Evolutionary conservation across 2,329 filamentous ascomycete genomes (phyloP).

Genomic region (Fusarium hainanense): DNA sequence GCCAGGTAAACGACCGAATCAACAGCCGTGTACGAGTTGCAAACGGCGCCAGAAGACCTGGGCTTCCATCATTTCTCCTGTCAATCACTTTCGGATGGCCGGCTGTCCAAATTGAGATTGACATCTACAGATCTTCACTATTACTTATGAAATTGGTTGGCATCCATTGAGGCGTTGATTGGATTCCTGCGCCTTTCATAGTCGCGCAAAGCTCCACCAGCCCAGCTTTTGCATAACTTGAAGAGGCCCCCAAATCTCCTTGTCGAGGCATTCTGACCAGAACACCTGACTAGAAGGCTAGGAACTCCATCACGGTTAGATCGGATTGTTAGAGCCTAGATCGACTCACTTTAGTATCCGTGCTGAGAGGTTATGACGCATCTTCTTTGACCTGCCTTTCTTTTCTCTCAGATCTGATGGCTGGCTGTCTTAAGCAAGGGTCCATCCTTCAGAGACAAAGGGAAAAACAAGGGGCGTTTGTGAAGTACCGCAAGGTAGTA

Average conservation of each 20-base stretch:
- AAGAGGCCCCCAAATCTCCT: slow-evolving; percentile 19
- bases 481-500: neutral
- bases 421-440: slow-evolving; percentile 32
- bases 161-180: slow-evolving; percentile 31
- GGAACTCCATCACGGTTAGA: slow-evolving; percentile 14
- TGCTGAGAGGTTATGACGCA: slow-evolving; percentile 12
- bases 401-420: slow-evolving; percentile 28
- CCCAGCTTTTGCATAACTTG: slow-evolving; percentile 33
- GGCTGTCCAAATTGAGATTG: slow-evolving; percentile 36
- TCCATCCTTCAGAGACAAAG: slow-evolving; percentile 24
- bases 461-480: slow-evolving; percentile 27
- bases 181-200: slow-evolving; percentile 30
- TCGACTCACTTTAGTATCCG: neutral
- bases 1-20: slow-evolving; percentile 19
- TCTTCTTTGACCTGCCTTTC: slow-evolving; percentile 30
- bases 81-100: slow-evolving; percentile 30
- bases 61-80: slow-evolving; percentile 38
- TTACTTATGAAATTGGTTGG: slow-evolving; percentile 12
- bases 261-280: slow-evolving; percentile 20
- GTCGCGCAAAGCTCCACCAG: slow-evolving; percentile 30
- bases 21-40: slow-evolving; percentile 8
- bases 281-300: slow-evolving; percentile 14
- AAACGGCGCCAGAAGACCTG: slow-evolving; percentile 35
- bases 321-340: slow-evolving; percentile 10
- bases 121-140: slow-evolving; percentile 39